phyloP scores from a whole-genome alignment of 306 rosid species.

The Geum urbanum region DNA sequence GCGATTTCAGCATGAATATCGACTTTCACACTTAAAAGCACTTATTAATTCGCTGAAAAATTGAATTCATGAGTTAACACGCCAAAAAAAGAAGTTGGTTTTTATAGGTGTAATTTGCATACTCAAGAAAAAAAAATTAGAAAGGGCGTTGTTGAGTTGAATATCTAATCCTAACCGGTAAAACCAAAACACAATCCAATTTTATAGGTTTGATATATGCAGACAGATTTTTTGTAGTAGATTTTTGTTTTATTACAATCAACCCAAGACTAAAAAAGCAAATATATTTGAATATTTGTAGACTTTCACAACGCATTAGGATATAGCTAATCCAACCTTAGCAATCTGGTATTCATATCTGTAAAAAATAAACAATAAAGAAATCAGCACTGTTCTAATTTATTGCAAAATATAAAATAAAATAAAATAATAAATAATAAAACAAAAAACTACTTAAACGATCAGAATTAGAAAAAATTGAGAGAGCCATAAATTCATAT shows the following conservation, averaged over 20 bases:
- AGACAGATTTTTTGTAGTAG: neutral
- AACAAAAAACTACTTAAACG: neutral
- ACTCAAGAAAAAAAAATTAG: neutral
- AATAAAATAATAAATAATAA: neutral
- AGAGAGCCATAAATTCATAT: constrained; percentile 8
- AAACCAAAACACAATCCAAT: neutral
- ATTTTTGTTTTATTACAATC: neutral
- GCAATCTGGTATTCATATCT: neutral
- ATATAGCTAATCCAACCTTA: neutral
- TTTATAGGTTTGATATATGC: neutral
- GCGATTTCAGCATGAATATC: too few species aligned
- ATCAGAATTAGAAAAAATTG: constrained; percentile 15
- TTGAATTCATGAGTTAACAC: neutral
- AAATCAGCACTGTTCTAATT: neutral
- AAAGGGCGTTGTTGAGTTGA: neutral
- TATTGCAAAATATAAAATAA: neutral
- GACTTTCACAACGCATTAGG: neutral
- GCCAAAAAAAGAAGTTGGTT: neutral
- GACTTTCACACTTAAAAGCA: too few species aligned
- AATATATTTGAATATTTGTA: too few species aligned
- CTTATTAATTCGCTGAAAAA: neutral
- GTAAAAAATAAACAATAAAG: neutral
- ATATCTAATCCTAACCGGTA: neutral
- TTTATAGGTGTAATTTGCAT: neutral
- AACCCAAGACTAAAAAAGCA: neutral